Conservation (phyloP, 2,329 filamentous ascomycete genomes). For the Fusarium cyanostomum region DNA sequence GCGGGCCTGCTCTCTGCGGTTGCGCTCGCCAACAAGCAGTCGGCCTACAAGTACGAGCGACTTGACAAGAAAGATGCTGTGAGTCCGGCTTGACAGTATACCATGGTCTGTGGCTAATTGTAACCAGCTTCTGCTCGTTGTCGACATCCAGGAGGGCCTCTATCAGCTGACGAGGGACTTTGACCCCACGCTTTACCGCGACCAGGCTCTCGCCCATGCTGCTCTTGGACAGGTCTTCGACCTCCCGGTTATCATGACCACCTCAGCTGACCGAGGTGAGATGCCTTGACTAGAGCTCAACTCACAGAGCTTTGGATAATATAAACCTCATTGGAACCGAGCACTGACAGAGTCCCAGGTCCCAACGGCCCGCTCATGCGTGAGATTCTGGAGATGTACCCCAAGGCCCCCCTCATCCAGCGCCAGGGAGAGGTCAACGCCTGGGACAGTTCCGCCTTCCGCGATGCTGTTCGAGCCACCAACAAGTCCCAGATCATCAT, state of each 20-base stretch:
- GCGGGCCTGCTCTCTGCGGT: slow-evolving; percentile 21
- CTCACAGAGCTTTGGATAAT: not conserved
- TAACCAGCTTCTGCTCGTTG: slow-evolving; percentile 47
- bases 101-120: accelerated
- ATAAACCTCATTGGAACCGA: slow-evolving; percentile 42
- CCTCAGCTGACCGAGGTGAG: slow-evolving; percentile 65
- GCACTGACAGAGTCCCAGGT: slow-evolving; percentile 49
- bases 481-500: slow-evolving; percentile 76
- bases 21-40: slow-evolving; percentile 19
- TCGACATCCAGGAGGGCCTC: slow-evolving; percentile 51
- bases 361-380: slow-evolving; percentile 77
- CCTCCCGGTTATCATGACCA: slow-evolving; percentile 75
- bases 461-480: slow-evolving; percentile 69
- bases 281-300: too few species aligned
- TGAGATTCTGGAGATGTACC: slow-evolving; percentile 75
- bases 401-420: slow-evolving; percentile 70
- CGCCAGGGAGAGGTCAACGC: slow-evolving; percentile 79
- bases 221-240: slow-evolving; percentile 72
- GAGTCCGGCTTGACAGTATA: not conserved
- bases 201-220: slow-evolving; percentile 74
- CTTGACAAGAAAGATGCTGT: slow-evolving; percentile 43
- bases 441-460: slow-evolving; percentile 79
- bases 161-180: slow-evolving; percentile 68
- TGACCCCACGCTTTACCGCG: slow-evolving; percentile 70
- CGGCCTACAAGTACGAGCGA: slow-evolving; percentile 37